phyloP scores from a whole-genome alignment of 352 stramenopile genomes.

The Phytopythium chamaehyphon region DNA sequence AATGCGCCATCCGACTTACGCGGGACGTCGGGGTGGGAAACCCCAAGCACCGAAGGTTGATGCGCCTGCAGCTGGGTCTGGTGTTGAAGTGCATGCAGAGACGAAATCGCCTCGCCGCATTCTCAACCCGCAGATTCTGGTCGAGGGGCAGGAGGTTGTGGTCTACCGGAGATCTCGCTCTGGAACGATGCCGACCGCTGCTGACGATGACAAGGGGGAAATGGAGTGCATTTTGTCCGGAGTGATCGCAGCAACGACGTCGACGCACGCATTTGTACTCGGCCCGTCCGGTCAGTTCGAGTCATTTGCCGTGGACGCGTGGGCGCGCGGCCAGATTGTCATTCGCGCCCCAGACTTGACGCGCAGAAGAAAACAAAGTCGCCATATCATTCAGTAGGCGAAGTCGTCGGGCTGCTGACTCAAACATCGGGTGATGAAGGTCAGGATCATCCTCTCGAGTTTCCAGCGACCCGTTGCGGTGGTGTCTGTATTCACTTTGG shows the following conservation, averaged over 20 bases:
- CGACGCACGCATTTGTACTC: constrained; percentile 42
- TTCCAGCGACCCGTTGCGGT: too few species aligned
- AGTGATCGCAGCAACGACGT: constrained; percentile 46
- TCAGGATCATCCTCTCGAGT: too few species aligned
- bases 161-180: constrained; percentile 24
- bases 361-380: too few species aligned
- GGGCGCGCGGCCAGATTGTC: constrained; percentile 28
- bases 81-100: background rate
- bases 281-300: constrained; percentile 31
- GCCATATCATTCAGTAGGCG: too few species aligned
- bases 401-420: too few species aligned
- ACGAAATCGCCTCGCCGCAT: background rate
- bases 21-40: too few species aligned
- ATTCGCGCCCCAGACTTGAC: constrained; percentile 9
- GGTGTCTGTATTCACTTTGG: too few species aligned
- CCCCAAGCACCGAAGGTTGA: too few species aligned
- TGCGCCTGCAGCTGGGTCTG: background rate
- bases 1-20: too few species aligned
- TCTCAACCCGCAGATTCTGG: constrained; percentile 41
- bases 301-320: constrained; percentile 39
- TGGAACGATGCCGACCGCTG: constrained; percentile 1
- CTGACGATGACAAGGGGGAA: constrained; percentile 5
- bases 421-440: too few species aligned
- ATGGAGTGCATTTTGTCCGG: constrained; percentile 28
- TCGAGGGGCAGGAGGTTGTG: constrained; percentile 52